Conservation (phyloP, 108 stramenopile genomes). For the Cyclotella choctawhatcheeana region DNA sequence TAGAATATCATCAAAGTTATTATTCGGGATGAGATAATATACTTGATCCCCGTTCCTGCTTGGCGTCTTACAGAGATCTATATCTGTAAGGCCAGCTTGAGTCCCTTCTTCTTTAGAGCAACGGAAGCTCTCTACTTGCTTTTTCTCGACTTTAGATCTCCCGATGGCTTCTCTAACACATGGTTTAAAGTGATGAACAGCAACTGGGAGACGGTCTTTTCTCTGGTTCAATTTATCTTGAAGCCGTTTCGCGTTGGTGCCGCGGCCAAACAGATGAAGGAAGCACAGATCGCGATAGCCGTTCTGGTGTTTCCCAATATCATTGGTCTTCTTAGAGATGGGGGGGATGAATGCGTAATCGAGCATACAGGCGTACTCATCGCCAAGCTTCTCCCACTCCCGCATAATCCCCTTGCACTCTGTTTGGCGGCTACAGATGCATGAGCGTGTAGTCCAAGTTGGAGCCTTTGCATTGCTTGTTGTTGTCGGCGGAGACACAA, state of each 20-base stretch:
- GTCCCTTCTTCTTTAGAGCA: neutral
- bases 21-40: neutral
- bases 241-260: neutral
- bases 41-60: neutral
- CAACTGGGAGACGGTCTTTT: neutral
- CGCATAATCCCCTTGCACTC: neutral
- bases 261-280: neutral
- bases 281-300: neutral
- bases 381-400: neutral
- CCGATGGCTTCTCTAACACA: neutral
- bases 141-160: neutral
- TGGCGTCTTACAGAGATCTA: neutral
- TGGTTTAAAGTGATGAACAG: neutral
- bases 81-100: neutral
- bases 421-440: neutral
- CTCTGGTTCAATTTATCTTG: too few species aligned
- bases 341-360: neutral
- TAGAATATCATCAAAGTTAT: neutral
- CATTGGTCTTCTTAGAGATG: neutral
- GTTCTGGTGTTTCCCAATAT: neutral
- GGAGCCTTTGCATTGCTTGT: too few species aligned
- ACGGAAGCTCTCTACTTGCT: neutral
- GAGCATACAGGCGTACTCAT: neutral
- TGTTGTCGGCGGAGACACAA: too few species aligned
- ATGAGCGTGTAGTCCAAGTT: neutral